Evolutionary conservation across 2,329 filamentous ascomycete species (phyloP).

Genomic region (Triangularia verruculosa): DNA sequence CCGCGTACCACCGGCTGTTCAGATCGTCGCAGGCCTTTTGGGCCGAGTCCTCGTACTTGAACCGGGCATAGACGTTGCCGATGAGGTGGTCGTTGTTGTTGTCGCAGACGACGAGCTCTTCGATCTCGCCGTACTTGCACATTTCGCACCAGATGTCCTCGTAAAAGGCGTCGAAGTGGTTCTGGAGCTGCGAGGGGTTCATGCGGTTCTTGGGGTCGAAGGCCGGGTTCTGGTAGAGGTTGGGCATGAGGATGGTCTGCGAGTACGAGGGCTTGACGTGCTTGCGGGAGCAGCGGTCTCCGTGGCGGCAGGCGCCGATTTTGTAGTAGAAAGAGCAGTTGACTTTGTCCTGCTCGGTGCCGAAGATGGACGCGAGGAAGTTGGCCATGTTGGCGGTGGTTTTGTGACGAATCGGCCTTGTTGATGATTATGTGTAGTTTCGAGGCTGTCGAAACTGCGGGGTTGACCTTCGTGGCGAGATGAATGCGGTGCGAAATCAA

Average conservation of each 20-base stretch:
- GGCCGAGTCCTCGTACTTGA: conserved; percentile 98
- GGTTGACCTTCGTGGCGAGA: conserved; percentile 13
- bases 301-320: conserved; percentile 97
- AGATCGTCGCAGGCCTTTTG: conserved; percentile 91
- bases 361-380: conserved; percentile 98
- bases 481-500: background rate
- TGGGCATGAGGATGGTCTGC: conserved; percentile 96
- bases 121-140: conserved; percentile 96
- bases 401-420: no score
- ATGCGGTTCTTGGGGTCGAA: conserved; percentile 97
- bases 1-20: conserved; percentile 95
- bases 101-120: conserved; percentile 97
- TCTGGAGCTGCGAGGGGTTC: conserved; percentile 93
- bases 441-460: no score
- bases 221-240: conserved; percentile 97
- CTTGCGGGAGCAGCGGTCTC: conserved; percentile 95
- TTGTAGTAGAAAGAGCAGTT: conserved; percentile 99
- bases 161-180: conserved; percentile 99
- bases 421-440: no score
- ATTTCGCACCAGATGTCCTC: conserved; percentile 99
- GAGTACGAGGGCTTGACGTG: conserved; percentile 99
- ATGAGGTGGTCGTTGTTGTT: conserved; percentile 99
- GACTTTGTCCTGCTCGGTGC: conserved; percentile 98
- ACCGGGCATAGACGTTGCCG: conserved; percentile 97
- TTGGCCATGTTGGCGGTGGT: conserved; percentile 68